Percentiles rank a stretch among this genome's conserved stretches.
Conservation (phyloP, 2,329 filamentous ascomycete genomes). For the Macroventuria anomochaeta region DNA sequence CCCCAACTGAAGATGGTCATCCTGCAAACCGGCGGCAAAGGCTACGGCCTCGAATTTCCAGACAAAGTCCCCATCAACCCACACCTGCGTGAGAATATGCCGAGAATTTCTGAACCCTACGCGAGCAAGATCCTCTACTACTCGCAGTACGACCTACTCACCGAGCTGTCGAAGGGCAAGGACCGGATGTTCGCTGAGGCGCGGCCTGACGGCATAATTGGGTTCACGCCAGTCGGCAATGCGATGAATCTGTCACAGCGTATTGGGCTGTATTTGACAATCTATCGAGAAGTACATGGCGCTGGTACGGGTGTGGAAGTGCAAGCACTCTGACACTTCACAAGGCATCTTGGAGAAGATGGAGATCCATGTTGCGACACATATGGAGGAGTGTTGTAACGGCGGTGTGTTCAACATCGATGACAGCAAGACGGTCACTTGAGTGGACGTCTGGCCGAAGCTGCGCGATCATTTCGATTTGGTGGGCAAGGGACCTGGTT, state of each 20-base stretch:
- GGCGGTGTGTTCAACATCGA: constrained; percentile 52
- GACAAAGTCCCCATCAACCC: constrained; percentile 2
- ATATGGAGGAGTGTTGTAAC: constrained; percentile 34
- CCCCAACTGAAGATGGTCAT: neutral
- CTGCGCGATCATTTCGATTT: constrained; percentile 55
- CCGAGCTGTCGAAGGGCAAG: constrained; percentile 44
- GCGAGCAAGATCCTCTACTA: constrained; percentile 52
- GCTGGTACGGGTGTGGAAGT: constrained; percentile 47
- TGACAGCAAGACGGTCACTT: constrained; percentile 47
- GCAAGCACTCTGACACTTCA: constrained; percentile 47
- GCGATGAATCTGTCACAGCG: constrained; percentile 47
- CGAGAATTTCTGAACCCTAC: constrained; percentile 33
- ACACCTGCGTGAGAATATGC: neutral
- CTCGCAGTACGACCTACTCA: constrained; percentile 50
- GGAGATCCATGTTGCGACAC: constrained; percentile 49
- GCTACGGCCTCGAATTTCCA: constrained; percentile 1
- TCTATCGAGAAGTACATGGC: constrained; percentile 50
- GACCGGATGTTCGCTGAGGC: constrained; percentile 52
- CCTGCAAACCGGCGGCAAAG: constrained; percentile 7
- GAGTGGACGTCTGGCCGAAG: constrained; percentile 55
- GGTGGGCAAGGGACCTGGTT: constrained; percentile 43
- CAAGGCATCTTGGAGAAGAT: constrained; percentile 52
- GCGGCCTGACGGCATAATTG: constrained; percentile 52
- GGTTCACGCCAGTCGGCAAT: constrained; percentile 52
- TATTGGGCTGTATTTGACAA: constrained; percentile 48